Conservation (phyloP, 1,284 basidiomycete genomes). For the Tranzscheliella williamsii region DNA sequence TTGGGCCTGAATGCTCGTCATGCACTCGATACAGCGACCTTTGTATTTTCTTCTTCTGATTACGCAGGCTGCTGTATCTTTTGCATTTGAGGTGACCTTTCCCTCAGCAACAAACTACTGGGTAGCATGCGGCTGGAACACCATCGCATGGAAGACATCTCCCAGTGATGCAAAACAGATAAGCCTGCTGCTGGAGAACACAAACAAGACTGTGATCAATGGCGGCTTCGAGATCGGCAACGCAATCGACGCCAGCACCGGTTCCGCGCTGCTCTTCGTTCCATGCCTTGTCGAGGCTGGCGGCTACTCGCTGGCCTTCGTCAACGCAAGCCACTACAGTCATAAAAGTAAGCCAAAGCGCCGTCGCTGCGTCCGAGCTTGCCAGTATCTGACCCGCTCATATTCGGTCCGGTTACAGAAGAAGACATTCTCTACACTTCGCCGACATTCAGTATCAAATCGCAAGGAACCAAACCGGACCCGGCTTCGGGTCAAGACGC, state of each 20-base stretch:
- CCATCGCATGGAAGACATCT: conserved; percentile 14
- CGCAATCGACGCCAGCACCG: conserved; percentile 3
- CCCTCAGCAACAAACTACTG: conserved; percentile 27
- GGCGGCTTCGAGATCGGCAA: conserved; percentile 27
- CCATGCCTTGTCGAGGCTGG: conserved; percentile 11
- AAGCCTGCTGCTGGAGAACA: conserved; percentile 21
- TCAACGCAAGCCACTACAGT: conserved; percentile 15
- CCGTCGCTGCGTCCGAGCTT: too few relatives aligned
- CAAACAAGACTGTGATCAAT: conserved; percentile 28
- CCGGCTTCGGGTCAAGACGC: conserved; percentile 10
- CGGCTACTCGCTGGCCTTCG: conserved; percentile 11
- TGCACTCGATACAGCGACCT: too few relatives aligned
- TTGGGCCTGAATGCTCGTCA: too few relatives aligned
- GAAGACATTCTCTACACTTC: conserved; percentile 13
- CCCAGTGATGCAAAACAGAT: conserved; percentile 2
- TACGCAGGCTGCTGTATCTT: too few relatives aligned
- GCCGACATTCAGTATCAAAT: conserved; percentile 12
- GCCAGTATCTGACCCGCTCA: too few relatives aligned
- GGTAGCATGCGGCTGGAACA: conserved; percentile 37
- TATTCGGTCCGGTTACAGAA: too few relatives aligned
- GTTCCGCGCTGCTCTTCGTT: conserved; percentile 18
- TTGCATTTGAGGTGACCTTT: conserved; percentile 15
- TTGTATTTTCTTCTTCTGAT: too few relatives aligned
- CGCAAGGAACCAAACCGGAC: conserved; percentile 11
- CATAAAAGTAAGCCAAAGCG: conserved; percentile 27